Conservation (phyloP, 352 stramenopile species). For the Globisporangium perplexum region DNA sequence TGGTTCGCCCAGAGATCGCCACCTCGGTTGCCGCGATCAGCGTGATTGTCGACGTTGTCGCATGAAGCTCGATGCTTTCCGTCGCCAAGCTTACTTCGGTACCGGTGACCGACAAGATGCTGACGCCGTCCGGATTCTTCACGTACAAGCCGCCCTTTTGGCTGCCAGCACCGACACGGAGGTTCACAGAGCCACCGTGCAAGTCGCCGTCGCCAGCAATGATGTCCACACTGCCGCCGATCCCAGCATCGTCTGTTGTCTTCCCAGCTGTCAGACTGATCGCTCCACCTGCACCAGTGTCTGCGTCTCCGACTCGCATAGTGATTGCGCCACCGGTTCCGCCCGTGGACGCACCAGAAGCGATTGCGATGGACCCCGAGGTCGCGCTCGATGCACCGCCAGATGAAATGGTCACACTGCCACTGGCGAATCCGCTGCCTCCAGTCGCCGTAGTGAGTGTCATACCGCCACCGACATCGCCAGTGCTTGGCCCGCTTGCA, state of each 20-base stretch:
- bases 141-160: slow-evolving; percentile 28
- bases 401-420: slow-evolving; percentile 31
- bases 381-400: slow-evolving; percentile 20
- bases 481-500: slow-evolving; percentile 28
- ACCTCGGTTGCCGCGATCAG: slow-evolving; percentile 31
- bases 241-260: slow-evolving; percentile 19
- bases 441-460: slow-evolving; percentile 22
- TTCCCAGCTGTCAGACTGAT: slow-evolving; percentile 41
- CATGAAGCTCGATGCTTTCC: slow-evolving; percentile 26
- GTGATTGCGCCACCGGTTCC: slow-evolving; percentile 29
- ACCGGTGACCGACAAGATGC: slow-evolving; percentile 29
- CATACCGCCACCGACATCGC: slow-evolving; percentile 17
- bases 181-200: slow-evolving; percentile 33
- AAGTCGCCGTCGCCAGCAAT: slow-evolving; percentile 23
- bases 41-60: slow-evolving; percentile 35
- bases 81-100: slow-evolving; percentile 24
- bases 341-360: slow-evolving; percentile 21
- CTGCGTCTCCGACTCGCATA: slow-evolving; percentile 30
- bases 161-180: slow-evolving; percentile 16
- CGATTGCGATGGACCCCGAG: slow-evolving; percentile 29
- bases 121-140: slow-evolving; percentile 13
- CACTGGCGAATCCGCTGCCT: slow-evolving; percentile 23
- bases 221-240: slow-evolving; percentile 38
- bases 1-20: slow-evolving; percentile 34
- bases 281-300: slow-evolving; percentile 22